Percentiles rank a stretch among this genome's conserved stretches.
phyloP scores from a whole-genome alignment of 208 protist species.

The Leishmania turanica region DNA sequence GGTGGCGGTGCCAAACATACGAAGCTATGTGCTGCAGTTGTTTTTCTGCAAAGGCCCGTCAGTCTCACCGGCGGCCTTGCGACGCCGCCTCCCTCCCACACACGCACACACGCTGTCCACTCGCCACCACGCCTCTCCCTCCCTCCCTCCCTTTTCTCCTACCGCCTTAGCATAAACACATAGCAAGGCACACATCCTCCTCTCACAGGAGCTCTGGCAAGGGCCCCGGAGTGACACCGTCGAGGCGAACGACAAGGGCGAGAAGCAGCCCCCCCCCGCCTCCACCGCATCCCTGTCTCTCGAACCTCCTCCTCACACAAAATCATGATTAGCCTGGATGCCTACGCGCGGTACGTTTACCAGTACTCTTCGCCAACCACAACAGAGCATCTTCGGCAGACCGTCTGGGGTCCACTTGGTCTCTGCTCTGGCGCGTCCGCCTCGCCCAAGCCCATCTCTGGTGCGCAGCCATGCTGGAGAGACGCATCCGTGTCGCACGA shows the following conservation, averaged over 20 bases:
- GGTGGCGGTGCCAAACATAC: background rate
- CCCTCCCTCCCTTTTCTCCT: background rate
- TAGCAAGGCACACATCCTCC: background rate
- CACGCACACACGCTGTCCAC: background rate
- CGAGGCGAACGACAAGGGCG: background rate
- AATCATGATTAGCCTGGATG: slow-evolving; percentile 37
- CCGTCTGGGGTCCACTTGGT: slow-evolving; percentile 35
- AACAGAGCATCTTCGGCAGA: slow-evolving; percentile 31
- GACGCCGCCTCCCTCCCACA: background rate
- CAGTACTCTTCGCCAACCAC: slow-evolving; percentile 28
- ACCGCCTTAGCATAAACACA: background rate
- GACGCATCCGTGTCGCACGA: slow-evolving; percentile 10
- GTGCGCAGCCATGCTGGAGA: background rate
- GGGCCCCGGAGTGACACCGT: background rate
- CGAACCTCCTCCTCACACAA: background rate
- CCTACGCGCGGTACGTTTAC: slow-evolving; percentile 32
- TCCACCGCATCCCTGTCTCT: background rate
- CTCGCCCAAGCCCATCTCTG: background rate
- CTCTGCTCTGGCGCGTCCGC: background rate
- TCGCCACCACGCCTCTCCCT: background rate
- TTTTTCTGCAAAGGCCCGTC: background rate
- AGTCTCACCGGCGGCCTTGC: background rate
- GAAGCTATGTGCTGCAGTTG: background rate
- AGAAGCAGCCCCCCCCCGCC: background rate
- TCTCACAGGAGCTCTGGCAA: background rate